A percentile compares a stretch with the other conserved stretches of the same genome.
Conservation (phyloP, 495 filamentous ascomycete genomes). For the Penicillium samsonianum region DNA sequence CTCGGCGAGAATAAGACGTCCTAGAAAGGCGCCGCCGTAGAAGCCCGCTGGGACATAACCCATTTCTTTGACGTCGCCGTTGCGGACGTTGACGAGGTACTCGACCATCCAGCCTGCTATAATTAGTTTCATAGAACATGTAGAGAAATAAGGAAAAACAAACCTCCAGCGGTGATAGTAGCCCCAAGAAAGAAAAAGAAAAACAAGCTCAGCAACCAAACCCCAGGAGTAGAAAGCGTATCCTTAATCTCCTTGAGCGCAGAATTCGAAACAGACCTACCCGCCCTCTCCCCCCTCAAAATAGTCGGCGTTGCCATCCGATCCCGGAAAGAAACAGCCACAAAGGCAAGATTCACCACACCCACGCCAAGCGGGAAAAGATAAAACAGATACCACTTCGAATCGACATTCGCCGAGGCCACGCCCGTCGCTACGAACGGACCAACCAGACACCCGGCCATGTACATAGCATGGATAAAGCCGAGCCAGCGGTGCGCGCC, state of each 20-base stretch:
- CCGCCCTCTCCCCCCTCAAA: slow-evolving; percentile 1
- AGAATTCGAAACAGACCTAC: not conserved
- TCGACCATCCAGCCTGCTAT: slow-evolving; percentile 33
- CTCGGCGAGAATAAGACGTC: slow-evolving; percentile 30
- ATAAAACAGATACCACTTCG: slow-evolving; percentile 34
- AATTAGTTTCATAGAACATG: not conserved
- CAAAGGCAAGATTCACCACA: slow-evolving; percentile 23
- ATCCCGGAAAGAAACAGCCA: slow-evolving; percentile 28
- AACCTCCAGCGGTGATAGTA: slow-evolving; percentile 32
- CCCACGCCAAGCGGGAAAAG: slow-evolving; percentile 29
- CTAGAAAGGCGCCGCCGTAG: slow-evolving; percentile 32
- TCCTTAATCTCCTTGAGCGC: slow-evolving; percentile 27
- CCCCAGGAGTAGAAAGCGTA: slow-evolving; percentile 25
- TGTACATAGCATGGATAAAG: slow-evolving; percentile 43
- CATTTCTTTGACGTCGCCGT: slow-evolving; percentile 36
- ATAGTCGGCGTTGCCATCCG: slow-evolving; percentile 10
- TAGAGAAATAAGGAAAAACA: not conserved
- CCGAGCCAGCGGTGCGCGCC: slow-evolving; percentile 36
- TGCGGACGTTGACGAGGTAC: slow-evolving; percentile 33
- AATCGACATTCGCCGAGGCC: slow-evolving; percentile 23
- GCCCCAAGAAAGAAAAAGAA: slow-evolving; percentile 40
- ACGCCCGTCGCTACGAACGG: slow-evolving; percentile 34
- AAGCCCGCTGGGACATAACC: slow-evolving; percentile 35
- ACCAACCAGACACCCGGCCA: slow-evolving; percentile 35
- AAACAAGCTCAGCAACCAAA: slow-evolving; percentile 36